Base-by-base conservation (phyloP, 139 green algal genomes). In the Limnomonas spitsbergensis region DNA sequence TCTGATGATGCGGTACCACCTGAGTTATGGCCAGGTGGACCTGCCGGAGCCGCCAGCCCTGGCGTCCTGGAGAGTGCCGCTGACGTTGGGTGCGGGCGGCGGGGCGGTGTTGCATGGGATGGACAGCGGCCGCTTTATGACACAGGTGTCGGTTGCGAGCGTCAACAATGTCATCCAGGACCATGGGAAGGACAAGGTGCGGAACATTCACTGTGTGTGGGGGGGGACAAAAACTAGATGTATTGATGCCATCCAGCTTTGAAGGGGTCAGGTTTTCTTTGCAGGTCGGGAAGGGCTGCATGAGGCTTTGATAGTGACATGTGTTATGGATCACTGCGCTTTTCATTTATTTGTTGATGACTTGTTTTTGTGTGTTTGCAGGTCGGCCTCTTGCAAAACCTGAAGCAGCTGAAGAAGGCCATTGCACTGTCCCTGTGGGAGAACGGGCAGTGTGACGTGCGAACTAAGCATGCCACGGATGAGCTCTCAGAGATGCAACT, bases 401-500 rank as follows among this genome's bases (percentile, higher is more conserved):
- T 81, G 2, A 76, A 75, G 7, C 3, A 7, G 14, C 73, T 77
- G 9, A 68, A 78, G 32, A 31, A 40, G 20, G 38, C 38, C 36
- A 81, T 79, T 34, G 47, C 77, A 67, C 40, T 81, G 53, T 52
- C 75, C 0, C 24, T 36, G 31, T 85, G 80, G 80, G 80, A 81
- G 71, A 69, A 42, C 4, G 38, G 4, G 0, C 61, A 40, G 2
- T 52, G 9, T 2, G 81, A 86, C 69, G 9, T 86, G 42, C 38
- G 40, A 3, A 71, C 52, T 27, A 36, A 24, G 0, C 81, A 82
- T 40, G 66, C 56, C 2, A 61, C 40, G 38, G 76, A 75, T 34
- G 76, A 78, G 72, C 77, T 86, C 6, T 74, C 71, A 7, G 76
- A 86, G 40, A 54, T 86, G 76, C 81, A 86, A 66, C 81, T 86